Conservation (phyloP, 768 basidiomycete genomes). For the Mycena venus region DNA sequence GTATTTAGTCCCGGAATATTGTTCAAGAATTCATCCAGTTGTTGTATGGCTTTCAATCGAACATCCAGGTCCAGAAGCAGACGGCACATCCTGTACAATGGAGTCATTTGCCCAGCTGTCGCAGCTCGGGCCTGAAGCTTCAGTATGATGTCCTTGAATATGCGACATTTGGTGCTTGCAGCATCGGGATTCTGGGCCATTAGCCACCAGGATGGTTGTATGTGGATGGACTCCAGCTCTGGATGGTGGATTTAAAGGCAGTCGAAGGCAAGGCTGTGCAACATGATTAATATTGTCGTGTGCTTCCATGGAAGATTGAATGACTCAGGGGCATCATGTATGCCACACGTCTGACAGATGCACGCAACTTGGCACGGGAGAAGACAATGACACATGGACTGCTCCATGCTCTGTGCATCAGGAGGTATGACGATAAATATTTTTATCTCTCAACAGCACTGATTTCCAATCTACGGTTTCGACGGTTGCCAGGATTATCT, state of each 20-base stretch:
- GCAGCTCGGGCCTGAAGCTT: conserved; percentile 2
- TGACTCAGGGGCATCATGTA: no score
- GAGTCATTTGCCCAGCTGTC: background rate
- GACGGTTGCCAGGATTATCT: no score
- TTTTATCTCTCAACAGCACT: no score
- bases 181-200: conserved; percentile 6
- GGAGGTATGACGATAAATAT: no score
- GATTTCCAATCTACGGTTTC: no score
- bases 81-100: background rate
- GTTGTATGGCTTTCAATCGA: background rate
- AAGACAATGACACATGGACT: no score
- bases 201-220: conserved; percentile 1
- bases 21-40: conserved; percentile 1
- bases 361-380: no score
- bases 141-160: conserved; percentile 1
- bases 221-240: conserved; percentile 1
- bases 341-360: no score
- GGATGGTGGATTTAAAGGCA: background rate
- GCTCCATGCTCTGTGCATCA: no score
- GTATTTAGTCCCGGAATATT: conserved; percentile 2
- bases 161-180: background rate
- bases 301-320: no score
- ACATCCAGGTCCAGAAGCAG: background rate
- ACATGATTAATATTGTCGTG: no score
- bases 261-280: background rate